Percentiles rank a stretch among this genome's conserved stretches.
phyloP scores from a whole-genome alignment of 2,329 filamentous ascomycete genomes.

The Chrysoporthe puriensis region DNA sequence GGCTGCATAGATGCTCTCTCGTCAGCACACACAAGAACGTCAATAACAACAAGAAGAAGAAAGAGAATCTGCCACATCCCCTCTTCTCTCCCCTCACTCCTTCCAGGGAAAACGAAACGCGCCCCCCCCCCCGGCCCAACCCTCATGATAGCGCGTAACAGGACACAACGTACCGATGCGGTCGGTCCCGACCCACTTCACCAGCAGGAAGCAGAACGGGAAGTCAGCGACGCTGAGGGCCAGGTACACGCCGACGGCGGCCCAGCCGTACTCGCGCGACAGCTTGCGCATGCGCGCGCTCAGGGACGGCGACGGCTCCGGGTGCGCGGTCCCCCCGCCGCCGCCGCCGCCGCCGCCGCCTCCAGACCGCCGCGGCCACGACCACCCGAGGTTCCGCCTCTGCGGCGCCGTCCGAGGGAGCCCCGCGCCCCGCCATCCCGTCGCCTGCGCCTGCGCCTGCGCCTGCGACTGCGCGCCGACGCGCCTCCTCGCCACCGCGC shows the following conservation, averaged over 20 bases:
- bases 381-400: slow-evolving; percentile 23
- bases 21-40: background rate
- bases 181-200: slow-evolving; percentile 81
- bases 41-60: no score
- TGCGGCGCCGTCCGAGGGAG: slow-evolving; percentile 12
- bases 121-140: no score
- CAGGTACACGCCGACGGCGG: slow-evolving; percentile 89
- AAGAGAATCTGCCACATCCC: no score
- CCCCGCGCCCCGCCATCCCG: background rate
- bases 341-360: background rate
- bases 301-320: slow-evolving; percentile 49
- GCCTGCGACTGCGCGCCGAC: no score
- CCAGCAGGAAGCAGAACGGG: slow-evolving; percentile 90
- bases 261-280: slow-evolving; percentile 92
- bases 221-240: slow-evolving; percentile 84
- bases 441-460: background rate
- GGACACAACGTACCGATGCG: slow-evolving; percentile 66
- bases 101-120: no score
- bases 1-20: slow-evolving; percentile 42
- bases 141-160: slow-evolving; percentile 27
- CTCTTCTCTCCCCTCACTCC: no score
- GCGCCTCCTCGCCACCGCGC: no score
- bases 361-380: slow-evolving; percentile 21
- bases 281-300: slow-evolving; percentile 79
- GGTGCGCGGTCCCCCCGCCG: background rate